Base-by-base conservation (phyloP, 495 filamentous ascomycete species). In the Penicillium cinerascens region DNA sequence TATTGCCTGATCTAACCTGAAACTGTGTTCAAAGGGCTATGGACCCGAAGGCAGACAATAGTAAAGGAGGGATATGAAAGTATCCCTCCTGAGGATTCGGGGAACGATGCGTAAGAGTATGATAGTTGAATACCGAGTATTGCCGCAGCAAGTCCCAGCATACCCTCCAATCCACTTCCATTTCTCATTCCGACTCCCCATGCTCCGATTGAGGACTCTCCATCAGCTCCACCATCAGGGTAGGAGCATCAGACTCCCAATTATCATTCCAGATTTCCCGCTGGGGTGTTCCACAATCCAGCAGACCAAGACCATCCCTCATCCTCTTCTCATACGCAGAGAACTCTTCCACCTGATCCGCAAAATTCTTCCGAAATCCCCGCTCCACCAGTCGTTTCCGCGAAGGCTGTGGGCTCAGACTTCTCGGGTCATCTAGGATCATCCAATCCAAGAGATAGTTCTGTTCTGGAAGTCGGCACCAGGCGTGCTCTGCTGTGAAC, bases 361-460 rank as follows among this genome's bases (percentile, higher is more conserved):
- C 44, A 23, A 22, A n/a, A 6, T 7, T 9, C 18, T 16, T 44
- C 1, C 71, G 67, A 33, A 71, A 74, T n/a, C 63, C 62, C 11
- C 55, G 55, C 8, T 63, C 58, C 6, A 69, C 65, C 1, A 73
- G 59, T 7, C 57, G 56, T 11, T 22, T 41, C 0, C 45, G 37
- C 0, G 59, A 59, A 0, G 65, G 68, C 41, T 66, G 66, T 27
- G 17, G 55, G 53, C 47, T 52, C 52, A 33, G 49, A 52, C 44
- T 35, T 39, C 26, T 20, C 42, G 46, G 48, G 47, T 49, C 29
- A 35, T 16, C 36, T 37, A 6, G 44, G 17, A 22, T 54, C 43
- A 47, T 47, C 44, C 44, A 54, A 25, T 47, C 44, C n/a, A 11
- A 15, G 33, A 48, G 45, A 17, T 46, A 29, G 26, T 40, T 16